Evolutionary conservation across 140 eudicot genomes (phyloP).

Genomic region (Erigeron philadelphicus): DNA sequence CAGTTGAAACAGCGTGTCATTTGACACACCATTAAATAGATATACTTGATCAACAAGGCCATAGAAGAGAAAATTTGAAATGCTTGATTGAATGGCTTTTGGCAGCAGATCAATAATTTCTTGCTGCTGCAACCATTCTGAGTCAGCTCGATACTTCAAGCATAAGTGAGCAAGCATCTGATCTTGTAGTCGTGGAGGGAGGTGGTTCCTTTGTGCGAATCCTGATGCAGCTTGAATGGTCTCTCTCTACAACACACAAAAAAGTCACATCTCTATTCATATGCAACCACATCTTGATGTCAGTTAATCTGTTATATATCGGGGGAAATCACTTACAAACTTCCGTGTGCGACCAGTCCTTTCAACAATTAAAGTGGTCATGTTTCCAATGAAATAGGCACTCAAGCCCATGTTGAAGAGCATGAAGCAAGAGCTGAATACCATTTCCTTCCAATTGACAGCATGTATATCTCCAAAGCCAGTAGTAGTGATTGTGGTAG

Average conservation of each 20-base stretch:
- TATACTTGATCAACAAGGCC: conserved; percentile 59
- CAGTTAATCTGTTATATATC: background rate
- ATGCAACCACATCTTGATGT: background rate
- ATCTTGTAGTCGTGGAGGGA: conserved; percentile 67
- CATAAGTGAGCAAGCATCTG: conserved; percentile 81
- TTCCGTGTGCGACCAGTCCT: conserved; percentile 45
- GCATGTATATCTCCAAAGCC: conserved; percentile 56
- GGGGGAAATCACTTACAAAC: conserved; percentile 33
- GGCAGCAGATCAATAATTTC: conserved; percentile 81
- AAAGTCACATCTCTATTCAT: conserved; percentile 4
- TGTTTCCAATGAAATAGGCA: conserved; percentile 50
- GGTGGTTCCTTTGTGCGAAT: conserved; percentile 65
- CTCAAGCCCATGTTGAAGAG: conserved; percentile 50
- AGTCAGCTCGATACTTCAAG: conserved; percentile 68
- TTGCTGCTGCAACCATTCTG: conserved; percentile 88
- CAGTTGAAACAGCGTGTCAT: conserved; percentile 76
- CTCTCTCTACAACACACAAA: conserved; percentile 51
- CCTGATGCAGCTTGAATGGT: conserved; percentile 74
- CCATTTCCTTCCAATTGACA: conserved; percentile 47
- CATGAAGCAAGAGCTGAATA: conserved; percentile 41
- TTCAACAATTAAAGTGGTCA: conserved; percentile 49
- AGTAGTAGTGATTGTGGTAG: conserved; percentile 49
- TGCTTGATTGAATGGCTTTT: conserved; percentile 75
- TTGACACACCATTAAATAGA: conserved; percentile 69
- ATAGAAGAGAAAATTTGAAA: conserved; percentile 57